Evolutionary conservation across 805 yeast species (phyloP).

Genomic region (Kodamaea neixiangensis): DNA sequence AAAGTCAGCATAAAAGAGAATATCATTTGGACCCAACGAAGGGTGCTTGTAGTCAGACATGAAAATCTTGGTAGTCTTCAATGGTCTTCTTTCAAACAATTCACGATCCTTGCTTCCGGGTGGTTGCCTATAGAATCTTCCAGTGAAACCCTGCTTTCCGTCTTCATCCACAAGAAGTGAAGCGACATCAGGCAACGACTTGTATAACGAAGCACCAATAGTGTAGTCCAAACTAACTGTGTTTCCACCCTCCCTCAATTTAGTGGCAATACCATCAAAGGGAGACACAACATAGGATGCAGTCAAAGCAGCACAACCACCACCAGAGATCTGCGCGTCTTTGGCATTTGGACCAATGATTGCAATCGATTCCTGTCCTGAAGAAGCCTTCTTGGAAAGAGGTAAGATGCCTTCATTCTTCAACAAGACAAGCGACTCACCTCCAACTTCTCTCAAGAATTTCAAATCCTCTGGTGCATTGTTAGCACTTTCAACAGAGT

Average conservation of each 20-base stretch:
- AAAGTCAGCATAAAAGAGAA: slow-evolving; percentile 45
- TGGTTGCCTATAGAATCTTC: slow-evolving; percentile 28
- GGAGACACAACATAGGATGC: slow-evolving; percentile 53
- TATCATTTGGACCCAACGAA: slow-evolving; percentile 16
- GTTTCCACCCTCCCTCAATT: slow-evolving; percentile 25
- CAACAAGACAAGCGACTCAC: slow-evolving; percentile 56
- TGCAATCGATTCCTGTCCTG: slow-evolving; percentile 29
- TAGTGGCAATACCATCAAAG: slow-evolving; percentile 43
- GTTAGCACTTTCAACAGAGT: slow-evolving; percentile 37
- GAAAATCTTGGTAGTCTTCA: slow-evolving; percentile 17
- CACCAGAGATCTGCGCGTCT: slow-evolving; percentile 53
- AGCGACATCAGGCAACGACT: slow-evolving; percentile 32
- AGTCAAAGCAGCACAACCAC: slow-evolving; percentile 59
- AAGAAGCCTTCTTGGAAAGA: slow-evolving; percentile 22
- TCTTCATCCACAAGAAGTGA: slow-evolving; percentile 18
- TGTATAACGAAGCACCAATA: slow-evolving; percentile 38
- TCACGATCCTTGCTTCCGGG: slow-evolving; percentile 18
- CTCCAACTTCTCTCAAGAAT: slow-evolving; percentile 25
- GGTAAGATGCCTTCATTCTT: slow-evolving; percentile 58
- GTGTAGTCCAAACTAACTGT: slow-evolving; percentile 24
- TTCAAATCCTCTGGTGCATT: slow-evolving; percentile 36
- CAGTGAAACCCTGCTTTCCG: slow-evolving; percentile 29
- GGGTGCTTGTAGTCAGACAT: slow-evolving; percentile 21
- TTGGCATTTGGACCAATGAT: slow-evolving; percentile 65
- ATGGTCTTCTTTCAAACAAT: slow-evolving; percentile 26